Conservation (phyloP, 768 basidiomycete species). For the Inosperma sp. region DNA sequence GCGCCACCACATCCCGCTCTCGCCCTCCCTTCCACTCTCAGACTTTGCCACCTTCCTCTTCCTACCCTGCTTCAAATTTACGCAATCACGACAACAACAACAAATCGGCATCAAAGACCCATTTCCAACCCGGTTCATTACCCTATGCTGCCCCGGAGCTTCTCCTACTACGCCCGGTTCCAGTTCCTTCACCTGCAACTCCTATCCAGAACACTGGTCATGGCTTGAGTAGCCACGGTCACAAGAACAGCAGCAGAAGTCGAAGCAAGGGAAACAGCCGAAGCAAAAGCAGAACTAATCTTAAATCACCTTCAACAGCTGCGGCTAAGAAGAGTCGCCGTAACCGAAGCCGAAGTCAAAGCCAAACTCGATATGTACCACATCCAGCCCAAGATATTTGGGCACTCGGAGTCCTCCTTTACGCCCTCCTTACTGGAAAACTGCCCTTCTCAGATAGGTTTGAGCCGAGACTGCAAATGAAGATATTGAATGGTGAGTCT, state of each 20-base stretch:
- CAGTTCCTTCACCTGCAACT: not conserved
- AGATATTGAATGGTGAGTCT: constrained; percentile 74
- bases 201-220: too few relatives aligned
- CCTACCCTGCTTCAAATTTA: not conserved
- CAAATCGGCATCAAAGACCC: too few relatives aligned
- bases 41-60: constrained; percentile 5
- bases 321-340: too few relatives aligned
- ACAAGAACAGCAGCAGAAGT: too few relatives aligned
- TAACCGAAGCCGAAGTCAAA: too few relatives aligned
- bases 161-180: constrained; percentile 44
- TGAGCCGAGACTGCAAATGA: constrained; percentile 88
- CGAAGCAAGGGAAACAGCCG: constrained; percentile 36
- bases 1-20: constrained; percentile 34
- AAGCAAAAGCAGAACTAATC: constrained; percentile 13
- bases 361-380: too few relatives aligned
- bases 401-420: constrained; percentile 90
- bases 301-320: not conserved
- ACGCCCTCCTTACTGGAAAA: constrained; percentile 76
- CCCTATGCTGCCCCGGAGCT: constrained; percentile 92
- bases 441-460: constrained; percentile 87
- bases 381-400: constrained; percentile 89
- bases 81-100: not conserved
- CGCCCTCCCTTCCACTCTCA: constrained; percentile 11
- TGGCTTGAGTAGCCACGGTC: too few relatives aligned
- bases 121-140: constrained; percentile 73